These are phyloP conservation scores for Exophiala oligosperma DNA, from an alignment of 2,329 filamentous ascomycete genomes.

Conservation along the genomic window DNA sequence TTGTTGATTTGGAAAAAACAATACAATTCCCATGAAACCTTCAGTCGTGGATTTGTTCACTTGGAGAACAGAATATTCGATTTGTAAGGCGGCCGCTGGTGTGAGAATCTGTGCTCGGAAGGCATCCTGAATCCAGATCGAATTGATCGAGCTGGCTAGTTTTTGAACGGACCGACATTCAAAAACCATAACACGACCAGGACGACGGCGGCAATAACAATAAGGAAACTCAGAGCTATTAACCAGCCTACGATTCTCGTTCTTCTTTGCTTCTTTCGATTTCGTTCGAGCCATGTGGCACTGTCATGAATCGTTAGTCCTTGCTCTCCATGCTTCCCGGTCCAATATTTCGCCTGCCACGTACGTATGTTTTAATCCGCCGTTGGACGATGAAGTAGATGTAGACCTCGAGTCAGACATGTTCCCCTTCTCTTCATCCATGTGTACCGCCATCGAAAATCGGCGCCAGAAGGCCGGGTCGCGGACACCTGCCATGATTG, in stretches of 20 bases:
- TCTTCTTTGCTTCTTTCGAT: conserved; percentile 51
- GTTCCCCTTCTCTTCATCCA: conserved; percentile 48
- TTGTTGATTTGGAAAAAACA: not conserved
- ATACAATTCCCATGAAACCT: not conserved
- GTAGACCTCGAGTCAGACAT: conserved; percentile 16
- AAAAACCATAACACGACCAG: conserved; percentile 22
- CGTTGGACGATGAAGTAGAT: conserved; percentile 13
- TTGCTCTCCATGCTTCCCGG: not conserved
- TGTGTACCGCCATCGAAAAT: conserved; percentile 59
- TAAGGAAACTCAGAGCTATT: conserved; percentile 25
- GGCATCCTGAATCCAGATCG: not conserved
- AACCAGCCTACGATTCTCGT: conserved; percentile 46
- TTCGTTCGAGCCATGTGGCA: conserved; percentile 54
- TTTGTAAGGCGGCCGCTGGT: too few relatives aligned
- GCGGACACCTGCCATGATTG: conserved; percentile 50
- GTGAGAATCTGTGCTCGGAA: too few relatives aligned
- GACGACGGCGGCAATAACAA: conserved; percentile 17
- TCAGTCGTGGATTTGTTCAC: too few relatives aligned
- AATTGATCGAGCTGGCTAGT: conserved; percentile 1
- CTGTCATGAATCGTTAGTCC: conserved; percentile 34
- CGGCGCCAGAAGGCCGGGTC: conserved; percentile 63
- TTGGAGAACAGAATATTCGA: too few relatives aligned
- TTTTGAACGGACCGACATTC: conserved; percentile 22
- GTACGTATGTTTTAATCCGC: conserved; percentile 28
- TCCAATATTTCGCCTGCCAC: conserved; percentile 10